Evolutionary conservation across 73 alveolate species (phyloP).

Genomic region (Tetrahymena borealis): DNA sequence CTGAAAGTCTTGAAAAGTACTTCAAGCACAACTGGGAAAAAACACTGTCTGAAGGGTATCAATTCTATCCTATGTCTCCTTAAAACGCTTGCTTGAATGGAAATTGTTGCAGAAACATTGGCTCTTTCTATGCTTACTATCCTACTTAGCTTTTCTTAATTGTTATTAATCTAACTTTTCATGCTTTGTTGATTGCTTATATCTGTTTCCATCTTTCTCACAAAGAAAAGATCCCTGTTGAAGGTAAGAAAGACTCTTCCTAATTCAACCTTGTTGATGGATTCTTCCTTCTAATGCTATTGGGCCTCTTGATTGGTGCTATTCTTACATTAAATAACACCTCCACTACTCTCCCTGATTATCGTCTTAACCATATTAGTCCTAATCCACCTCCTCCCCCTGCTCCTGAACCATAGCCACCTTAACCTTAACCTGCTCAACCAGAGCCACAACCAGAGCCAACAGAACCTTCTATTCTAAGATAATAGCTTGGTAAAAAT

Average conservation of each 20-base stretch:
- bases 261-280: neutral
- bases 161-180: neutral
- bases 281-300: neutral
- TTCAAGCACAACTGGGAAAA: neutral
- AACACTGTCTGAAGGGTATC: neutral
- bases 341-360: neutral
- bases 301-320: neutral
- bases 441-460: neutral
- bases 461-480: neutral
- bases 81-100: neutral
- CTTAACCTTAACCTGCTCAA: neutral
- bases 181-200: neutral
- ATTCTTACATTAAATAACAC: neutral
- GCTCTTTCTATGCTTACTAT: neutral
- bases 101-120: neutral
- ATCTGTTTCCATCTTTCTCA: neutral
- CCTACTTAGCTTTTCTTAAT: neutral
- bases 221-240: neutral
- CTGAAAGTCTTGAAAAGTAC: neutral
- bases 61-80: neutral
- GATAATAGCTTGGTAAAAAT: neutral
- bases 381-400: neutral
- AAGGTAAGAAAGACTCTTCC: neutral
- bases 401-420: neutral
- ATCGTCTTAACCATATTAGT: neutral